phyloP scores from a whole-genome alignment of 1,139 yeast genomes.

The Debaryomyces sp. region DNA sequence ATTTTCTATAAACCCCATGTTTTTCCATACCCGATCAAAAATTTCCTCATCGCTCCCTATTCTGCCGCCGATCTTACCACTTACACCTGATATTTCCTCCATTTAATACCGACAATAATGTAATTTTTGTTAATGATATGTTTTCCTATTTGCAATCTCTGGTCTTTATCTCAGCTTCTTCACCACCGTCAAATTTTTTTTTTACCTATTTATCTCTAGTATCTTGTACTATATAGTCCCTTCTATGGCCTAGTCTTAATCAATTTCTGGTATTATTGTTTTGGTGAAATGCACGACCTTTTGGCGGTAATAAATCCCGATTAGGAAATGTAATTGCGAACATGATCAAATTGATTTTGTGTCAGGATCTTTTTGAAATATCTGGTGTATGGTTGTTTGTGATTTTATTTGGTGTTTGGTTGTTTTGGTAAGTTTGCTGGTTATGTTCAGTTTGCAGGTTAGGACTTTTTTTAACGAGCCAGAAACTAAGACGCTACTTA shows the following conservation, averaged over 20 bases:
- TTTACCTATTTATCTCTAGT: too few relatives aligned
- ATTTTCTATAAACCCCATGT: background rate
- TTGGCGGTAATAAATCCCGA: background rate
- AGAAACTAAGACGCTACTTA: background rate
- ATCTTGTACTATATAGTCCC: background rate
- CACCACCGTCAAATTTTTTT: background rate
- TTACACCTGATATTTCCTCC: background rate
- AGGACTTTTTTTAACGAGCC: background rate
- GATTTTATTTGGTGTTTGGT: too few relatives aligned
- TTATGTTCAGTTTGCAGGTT: slow-evolving; percentile 5
- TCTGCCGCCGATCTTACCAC: background rate
- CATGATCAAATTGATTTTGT: background rate
- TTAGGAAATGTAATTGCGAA: slow-evolving; percentile 2
- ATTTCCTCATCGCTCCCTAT: background rate
- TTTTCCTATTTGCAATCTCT: background rate
- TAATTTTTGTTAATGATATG: background rate
- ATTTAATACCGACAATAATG: background rate
- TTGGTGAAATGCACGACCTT: background rate
- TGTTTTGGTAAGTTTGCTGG: background rate
- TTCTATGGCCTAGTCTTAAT: background rate
- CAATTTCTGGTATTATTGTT: background rate
- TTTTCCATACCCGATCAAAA: slow-evolving; percentile 6
- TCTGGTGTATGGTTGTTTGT: too few relatives aligned
- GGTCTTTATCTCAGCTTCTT: background rate
- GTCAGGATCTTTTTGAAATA: background rate